phyloP scores from a whole-genome alignment of 2,329 filamentous ascomycete genomes.

The Fusarium circinatum region DNA sequence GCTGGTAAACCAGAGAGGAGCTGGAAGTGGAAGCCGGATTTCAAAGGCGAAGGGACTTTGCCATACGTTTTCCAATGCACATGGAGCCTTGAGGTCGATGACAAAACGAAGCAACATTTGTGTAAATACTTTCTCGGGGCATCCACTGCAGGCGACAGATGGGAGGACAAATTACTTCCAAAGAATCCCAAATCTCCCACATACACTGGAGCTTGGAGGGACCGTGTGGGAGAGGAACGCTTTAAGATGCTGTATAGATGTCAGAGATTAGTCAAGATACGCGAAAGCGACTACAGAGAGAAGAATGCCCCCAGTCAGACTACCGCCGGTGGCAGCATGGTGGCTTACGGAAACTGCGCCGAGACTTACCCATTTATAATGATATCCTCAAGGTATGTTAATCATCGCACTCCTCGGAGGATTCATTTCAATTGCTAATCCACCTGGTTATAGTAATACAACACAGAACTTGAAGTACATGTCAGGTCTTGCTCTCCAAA shows the following conservation, averaged over 20 bases:
- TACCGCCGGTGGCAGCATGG: fast-evolving
- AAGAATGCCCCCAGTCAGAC: background rate
- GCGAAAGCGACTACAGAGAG: background rate
- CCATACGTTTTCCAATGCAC: background rate
- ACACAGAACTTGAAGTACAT: background rate
- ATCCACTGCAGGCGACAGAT: background rate
- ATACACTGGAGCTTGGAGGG: background rate
- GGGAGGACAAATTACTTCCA: background rate
- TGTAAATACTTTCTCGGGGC: background rate
- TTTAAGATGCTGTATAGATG: background rate
- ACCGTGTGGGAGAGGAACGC: background rate
- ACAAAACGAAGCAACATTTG: background rate
- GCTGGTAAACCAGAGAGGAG: background rate
- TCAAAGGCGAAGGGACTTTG: background rate
- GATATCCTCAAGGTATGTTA: background rate
- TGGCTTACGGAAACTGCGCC: background rate
- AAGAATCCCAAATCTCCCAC: background rate
- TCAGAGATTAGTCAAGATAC: background rate
- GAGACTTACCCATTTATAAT: background rate
- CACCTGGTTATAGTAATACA: background rate
- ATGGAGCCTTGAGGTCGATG: background rate
- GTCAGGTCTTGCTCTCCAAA: background rate
- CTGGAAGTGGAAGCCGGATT: background rate
- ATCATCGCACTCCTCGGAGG: background rate
- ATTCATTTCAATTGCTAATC: background rate